Conservation (phyloP, 179 eudicot genomes). For the Nepenthes alata region DNA sequence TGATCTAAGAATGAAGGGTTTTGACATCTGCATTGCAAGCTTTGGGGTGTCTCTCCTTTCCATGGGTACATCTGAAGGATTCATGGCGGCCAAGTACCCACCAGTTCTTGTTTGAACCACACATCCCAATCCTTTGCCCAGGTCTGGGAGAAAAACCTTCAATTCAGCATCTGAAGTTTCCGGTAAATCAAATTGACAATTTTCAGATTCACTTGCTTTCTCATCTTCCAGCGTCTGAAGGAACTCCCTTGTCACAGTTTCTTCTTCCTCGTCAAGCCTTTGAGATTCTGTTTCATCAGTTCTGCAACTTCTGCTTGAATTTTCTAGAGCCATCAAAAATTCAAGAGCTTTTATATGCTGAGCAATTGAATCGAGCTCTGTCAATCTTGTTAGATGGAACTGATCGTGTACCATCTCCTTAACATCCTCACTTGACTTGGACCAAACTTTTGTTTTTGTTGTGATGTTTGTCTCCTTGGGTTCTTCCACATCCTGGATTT, state of each 20-base stretch:
- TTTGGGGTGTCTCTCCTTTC: constrained; percentile 65
- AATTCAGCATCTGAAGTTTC: constrained; percentile 32
- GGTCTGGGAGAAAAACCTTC: constrained; percentile 57
- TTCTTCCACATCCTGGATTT: constrained; percentile 33
- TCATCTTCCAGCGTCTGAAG: constrained; percentile 74
- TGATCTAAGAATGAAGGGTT: constrained; percentile 49
- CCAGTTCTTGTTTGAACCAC: constrained; percentile 84
- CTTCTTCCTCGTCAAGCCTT: constrained; percentile 76
- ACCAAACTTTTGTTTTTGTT: constrained; percentile 40
- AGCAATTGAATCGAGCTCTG: constrained; percentile 86
- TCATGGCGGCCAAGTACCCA: constrained; percentile 70
- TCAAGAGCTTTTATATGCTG: constrained; percentile 93
- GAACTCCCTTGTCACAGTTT: constrained; percentile 75
- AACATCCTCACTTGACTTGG: constrained; percentile 72
- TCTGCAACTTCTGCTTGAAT: constrained; percentile 3
- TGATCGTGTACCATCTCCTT: constrained; percentile 82
- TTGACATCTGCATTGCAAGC: constrained; percentile 81
- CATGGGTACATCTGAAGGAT: constrained; percentile 49
- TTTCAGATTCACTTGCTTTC: constrained; percentile 16
- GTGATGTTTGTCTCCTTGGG: constrained; percentile 29
- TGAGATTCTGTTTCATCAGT: constrained; percentile 39
- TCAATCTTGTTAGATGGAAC: constrained; percentile 38
- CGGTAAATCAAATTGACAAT: constrained; percentile 15
- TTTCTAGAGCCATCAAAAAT: constrained; percentile 61
- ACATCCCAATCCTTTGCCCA: constrained; percentile 85